phyloP scores from a whole-genome alignment of 2,329 filamentous ascomycete species.

The Purpureocillium takamizusanense region DNA sequence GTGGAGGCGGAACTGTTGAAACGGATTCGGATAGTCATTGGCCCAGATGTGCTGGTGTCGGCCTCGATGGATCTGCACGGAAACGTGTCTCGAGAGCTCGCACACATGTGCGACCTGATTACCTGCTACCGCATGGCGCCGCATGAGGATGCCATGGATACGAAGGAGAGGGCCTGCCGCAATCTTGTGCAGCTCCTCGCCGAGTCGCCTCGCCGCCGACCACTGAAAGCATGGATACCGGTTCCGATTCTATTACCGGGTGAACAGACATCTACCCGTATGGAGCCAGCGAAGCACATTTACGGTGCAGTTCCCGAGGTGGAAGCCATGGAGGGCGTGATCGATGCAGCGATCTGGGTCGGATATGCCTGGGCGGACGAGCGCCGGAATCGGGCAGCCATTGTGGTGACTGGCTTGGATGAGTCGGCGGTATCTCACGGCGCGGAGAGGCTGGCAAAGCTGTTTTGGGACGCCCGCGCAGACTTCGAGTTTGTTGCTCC shows the following conservation, averaged over 20 bases:
- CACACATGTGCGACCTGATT: constrained; percentile 39
- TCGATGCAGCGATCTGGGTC: constrained; percentile 46
- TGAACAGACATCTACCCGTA: constrained; percentile 45
- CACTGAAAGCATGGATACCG: constrained; percentile 42
- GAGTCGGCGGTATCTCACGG: constrained; percentile 23
- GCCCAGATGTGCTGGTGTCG: constrained; percentile 36
- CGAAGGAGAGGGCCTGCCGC: constrained; percentile 39
- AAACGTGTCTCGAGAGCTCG: constrained; percentile 40
- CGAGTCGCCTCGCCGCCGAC: constrained; percentile 18
- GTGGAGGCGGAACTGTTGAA: constrained; percentile 36
- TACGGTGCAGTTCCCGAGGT: constrained; percentile 37
- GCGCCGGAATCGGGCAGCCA: constrained; percentile 38
- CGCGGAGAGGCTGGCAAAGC: constrained; percentile 33
- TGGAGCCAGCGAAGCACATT: constrained; percentile 40
- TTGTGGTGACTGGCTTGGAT: constrained; percentile 44
- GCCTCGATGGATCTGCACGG: constrained; percentile 48
- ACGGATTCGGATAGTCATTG: constrained; percentile 34
- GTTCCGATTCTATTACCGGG: constrained; percentile 42
- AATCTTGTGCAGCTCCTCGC: constrained; percentile 34
- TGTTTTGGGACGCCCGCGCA: constrained; percentile 37
- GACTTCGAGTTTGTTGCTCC: constrained; percentile 44
- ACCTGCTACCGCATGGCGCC: constrained; percentile 45
- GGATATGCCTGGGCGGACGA: constrained; percentile 49
- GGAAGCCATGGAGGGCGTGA: constrained; percentile 28
- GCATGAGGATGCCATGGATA: constrained; percentile 40